phyloP scores from a whole-genome alignment of 2,329 filamentous ascomycete species.

The Uncinocarpus reesii region DNA sequence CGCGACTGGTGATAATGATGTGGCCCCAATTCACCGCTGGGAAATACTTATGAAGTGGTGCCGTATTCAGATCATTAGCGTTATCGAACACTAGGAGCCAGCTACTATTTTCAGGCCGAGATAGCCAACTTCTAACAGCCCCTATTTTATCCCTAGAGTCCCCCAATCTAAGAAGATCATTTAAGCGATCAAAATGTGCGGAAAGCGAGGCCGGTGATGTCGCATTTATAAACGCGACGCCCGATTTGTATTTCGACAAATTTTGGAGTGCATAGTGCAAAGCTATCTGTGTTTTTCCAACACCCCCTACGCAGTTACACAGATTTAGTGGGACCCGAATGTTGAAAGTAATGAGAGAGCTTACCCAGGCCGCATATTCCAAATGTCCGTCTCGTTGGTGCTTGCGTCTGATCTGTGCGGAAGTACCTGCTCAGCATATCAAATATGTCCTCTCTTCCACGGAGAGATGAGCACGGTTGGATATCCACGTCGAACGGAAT shows the following conservation, averaged over 20 bases:
- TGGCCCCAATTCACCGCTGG: slow-evolving; percentile 6
- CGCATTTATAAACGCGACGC: slow-evolving; percentile 8
- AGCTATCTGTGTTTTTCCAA: slow-evolving; percentile 10
- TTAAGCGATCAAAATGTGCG: background rate
- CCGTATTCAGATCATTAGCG: slow-evolving; percentile 15
- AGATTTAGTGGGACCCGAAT: background rate
- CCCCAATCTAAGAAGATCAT: background rate
- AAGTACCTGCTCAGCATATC: background rate
- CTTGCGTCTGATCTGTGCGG: background rate
- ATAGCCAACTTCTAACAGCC: slow-evolving; percentile 11
- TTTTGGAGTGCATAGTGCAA: slow-evolving; percentile 1
- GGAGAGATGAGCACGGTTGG: slow-evolving; percentile 3
- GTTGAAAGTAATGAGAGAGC: background rate
- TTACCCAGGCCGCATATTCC: slow-evolving; percentile 9
- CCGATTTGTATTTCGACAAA: slow-evolving; percentile 1
- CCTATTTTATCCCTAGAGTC: background rate
- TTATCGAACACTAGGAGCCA: slow-evolving; percentile 21
- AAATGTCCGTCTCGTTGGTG: background rate
- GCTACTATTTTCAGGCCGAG: slow-evolving; percentile 4
- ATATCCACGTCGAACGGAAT: slow-evolving; percentile 3
- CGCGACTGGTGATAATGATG: slow-evolving; percentile 13
- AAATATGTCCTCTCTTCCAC: slow-evolving; percentile 6
- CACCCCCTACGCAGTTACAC: slow-evolving; percentile 6
- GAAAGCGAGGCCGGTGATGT: background rate
- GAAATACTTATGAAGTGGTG: slow-evolving; percentile 6